Percentiles rank a stretch among this genome's conserved stretches.
Evolutionary conservation across 371 early-diverging fungal species (phyloP).

Genomic region (Lichtheimia ornata): DNA sequence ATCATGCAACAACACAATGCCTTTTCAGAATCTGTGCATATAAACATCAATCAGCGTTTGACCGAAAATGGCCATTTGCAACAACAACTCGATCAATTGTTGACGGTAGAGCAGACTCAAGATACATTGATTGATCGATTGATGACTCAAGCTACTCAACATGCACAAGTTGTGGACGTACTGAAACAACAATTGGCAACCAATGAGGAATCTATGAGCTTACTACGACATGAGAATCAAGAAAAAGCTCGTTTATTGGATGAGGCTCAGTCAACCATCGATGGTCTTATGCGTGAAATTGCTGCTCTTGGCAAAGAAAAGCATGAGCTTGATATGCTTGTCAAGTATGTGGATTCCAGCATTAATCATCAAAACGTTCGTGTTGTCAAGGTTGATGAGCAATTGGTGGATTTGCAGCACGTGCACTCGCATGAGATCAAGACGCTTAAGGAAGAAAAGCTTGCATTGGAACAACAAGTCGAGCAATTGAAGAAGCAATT

Average conservation of each 20-base stretch:
- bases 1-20: no score
- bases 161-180: conserved; percentile 11
- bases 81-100: no score
- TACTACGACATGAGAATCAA: conserved; percentile 24
- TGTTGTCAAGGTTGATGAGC: no score
- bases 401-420: no score
- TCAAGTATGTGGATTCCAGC: conserved; percentile 7
- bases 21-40: no score
- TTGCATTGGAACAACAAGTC: no score
- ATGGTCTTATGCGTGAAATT: conserved; percentile 31
- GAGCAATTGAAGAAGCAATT: no score
- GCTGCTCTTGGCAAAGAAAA: conserved; percentile 31
- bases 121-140: conserved; percentile 26
- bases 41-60: no score
- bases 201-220: conserved; percentile 19
- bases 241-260: conserved; percentile 24
- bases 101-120: conserved; percentile 37
- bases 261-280: conserved; percentile 22
- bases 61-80: no score
- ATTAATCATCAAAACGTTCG: no score
- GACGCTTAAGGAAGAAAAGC: no score
- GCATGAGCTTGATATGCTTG: conserved; percentile 29
- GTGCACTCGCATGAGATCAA: no score
- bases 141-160: conserved; percentile 24
- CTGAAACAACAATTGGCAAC: conserved; percentile 29